Evolutionary conservation across 2,329 filamentous ascomycete genomes (phyloP).

Genomic region (Akanthomyces lecanii): DNA sequence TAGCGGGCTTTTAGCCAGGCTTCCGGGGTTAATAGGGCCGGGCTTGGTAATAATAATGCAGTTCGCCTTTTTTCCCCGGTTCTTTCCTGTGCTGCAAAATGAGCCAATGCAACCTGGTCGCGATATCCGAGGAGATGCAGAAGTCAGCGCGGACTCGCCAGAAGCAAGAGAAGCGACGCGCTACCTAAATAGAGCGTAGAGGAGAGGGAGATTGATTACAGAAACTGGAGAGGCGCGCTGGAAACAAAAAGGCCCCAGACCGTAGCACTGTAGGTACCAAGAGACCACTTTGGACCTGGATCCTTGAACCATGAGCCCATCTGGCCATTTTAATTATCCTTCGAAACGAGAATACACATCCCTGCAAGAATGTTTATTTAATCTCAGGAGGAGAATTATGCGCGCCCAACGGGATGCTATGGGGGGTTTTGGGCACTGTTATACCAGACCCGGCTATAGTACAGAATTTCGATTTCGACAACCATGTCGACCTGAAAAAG

Average conservation of each 20-base stretch:
- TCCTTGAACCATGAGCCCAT: constrained; percentile 3
- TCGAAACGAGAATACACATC: not conserved
- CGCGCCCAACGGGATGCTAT: constrained; percentile 3
- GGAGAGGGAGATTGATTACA: no score
- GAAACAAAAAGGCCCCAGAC: not conserved
- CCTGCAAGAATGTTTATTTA: not conserved
- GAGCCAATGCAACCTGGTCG: not conserved
- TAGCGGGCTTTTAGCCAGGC: no score
- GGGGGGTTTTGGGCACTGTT: not conserved
- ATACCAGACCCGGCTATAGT: not conserved
- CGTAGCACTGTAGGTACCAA: no score
- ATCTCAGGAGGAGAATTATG: not conserved
- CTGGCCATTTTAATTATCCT: not conserved
- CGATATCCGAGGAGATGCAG: not conserved
- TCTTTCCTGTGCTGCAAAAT: not conserved
- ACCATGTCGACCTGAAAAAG: no score
- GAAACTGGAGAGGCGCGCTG: not conserved
- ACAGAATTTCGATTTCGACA: not conserved
- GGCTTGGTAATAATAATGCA: no score
- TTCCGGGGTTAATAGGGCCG: no score
- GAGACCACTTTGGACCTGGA: not conserved
- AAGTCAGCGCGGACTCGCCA: not conserved
- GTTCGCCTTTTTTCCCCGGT: not conserved
- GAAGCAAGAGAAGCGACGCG: not conserved
- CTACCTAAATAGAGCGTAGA: not conserved